Conservation (phyloP, 768 basidiomycete genomes). For the Lentinula boryana region DNA sequence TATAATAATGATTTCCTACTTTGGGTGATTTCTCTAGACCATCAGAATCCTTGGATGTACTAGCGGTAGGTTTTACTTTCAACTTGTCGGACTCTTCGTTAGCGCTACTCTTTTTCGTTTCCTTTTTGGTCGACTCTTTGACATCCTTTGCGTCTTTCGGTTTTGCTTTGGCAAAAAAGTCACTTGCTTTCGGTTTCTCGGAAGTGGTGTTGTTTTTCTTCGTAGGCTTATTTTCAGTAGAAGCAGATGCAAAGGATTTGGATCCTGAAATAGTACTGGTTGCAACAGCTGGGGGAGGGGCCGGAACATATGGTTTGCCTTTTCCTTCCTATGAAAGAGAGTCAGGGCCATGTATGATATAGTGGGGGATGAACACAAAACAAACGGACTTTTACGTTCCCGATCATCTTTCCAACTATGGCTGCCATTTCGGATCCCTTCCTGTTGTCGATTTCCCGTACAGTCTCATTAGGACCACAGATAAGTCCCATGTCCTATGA, state of each 20-base stretch:
- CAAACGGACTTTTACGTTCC: slow-evolving; percentile 40
- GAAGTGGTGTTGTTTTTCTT: slow-evolving; percentile 17
- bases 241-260: background rate
- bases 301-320: background rate
- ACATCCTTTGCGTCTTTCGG: slow-evolving; percentile 20
- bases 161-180: slow-evolving; percentile 19
- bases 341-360: background rate
- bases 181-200: slow-evolving; percentile 12
- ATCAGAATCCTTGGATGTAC: background rate
- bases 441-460: slow-evolving; percentile 33
- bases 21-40: background rate
- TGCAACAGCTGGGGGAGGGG: slow-evolving; percentile 33
- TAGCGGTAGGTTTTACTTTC: background rate
- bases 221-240: slow-evolving; percentile 7
- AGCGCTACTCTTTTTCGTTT: background rate
- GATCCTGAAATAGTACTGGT: slow-evolving; percentile 20
- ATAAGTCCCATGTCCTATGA: slow-evolving; percentile 40
- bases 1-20: background rate
- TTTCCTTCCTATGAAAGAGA: background rate
- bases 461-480: slow-evolving; percentile 27
- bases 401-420: slow-evolving; percentile 43
- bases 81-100: background rate
- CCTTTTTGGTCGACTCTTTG: slow-evolving; percentile 11
- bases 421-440: slow-evolving; percentile 34
- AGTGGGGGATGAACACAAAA: background rate